Base-by-base conservation (phyloP, 768 basidiomycete genomes). In the Lentinula sp. region DNA sequence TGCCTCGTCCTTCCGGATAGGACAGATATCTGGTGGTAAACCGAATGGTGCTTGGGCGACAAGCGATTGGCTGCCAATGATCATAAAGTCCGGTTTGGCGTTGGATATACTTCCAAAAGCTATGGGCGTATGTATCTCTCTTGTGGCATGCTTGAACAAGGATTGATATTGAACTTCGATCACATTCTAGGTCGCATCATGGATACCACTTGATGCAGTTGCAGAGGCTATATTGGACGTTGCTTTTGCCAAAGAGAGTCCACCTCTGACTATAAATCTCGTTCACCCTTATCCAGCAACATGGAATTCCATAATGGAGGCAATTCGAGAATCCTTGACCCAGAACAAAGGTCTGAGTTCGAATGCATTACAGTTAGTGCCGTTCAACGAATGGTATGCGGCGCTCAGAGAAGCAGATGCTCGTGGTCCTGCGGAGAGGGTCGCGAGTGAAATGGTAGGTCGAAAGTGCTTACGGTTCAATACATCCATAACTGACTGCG, bases 41-140 rank as follows among this genome's bases (percentile, higher is more conserved):
- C 68, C 67, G 1, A 70, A 70, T 10, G 80, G 80, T 21, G 73
- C 73, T 0, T 82, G 81, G 80, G 72, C 72, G 4, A 70, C 72
- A 0, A 74, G 68, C 0, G 79, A 82, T 50, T 83, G 81, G 82
- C 64, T 82, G 31, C 79, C 81, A n/a, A 71, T 74, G 35, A 67
- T 82, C 5, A 70, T 78, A 8, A 71, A 75, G 50, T 73, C 74
- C 0, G 73, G 73, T 50, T n/a, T 71, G 55, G 59, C 57, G 50
- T 54, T 75, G 5, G 71, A 69, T 54, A 61, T 59, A 13, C 60
- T 76, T 6, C 73, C 74, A 4, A 59, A 64, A n/a, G 67, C 70
- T 0, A 54, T 64, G 1, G 73, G 74, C n/a, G 80, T 80, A 62
- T 55, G 40, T 56, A 39, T 39, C 37, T 39, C 37, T 8, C 37